Evolutionary conservation across 805 yeast species (phyloP), one percentile per base, ranked within the genome.

Genomic region (Ogataea naganishii): DNA sequence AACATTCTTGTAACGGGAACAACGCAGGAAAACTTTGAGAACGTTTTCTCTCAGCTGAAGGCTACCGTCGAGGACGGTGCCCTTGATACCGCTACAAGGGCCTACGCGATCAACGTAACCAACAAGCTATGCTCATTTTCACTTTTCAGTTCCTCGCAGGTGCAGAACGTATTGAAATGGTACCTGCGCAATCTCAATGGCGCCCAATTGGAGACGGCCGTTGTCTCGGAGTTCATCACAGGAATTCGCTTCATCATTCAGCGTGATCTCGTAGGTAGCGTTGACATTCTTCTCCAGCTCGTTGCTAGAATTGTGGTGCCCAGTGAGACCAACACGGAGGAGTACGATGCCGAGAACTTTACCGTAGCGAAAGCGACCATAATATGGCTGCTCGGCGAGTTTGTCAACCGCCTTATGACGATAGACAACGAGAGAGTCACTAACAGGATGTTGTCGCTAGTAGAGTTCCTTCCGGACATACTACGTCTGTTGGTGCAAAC

Each of bases 381-480:
- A 8, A 66, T 89, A 6, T 92, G 97, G 97, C 64, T 89, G 7
- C 69, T 89, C 30, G 96, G 97, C 4, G 96, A 92, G 46, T 79
- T 77, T 47, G 64, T 78, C 0, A 41, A 39, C 14, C 12, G 15
- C 4, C 14, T 21, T 7, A 46, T 47, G 5, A 31, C 33, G 24
- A 20, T 19, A 13, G 21, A 32, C 16, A 27, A 33, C 9, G 26
- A 28, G 17, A 22, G 15, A 12, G 22, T 8, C 8, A 11, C 29
- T 6, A 18, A 13, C 8, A 11, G 14, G 8, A n/a, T n/a, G n/a
- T n/a, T n/a, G 6, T 24, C 33, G 1, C 22, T 40, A 19, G 60
- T 58, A 23, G 38, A 48, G 16, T 53, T 82, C 29, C 78, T 88
- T 4, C 88, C 94, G 0, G 96, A 89, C 47, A 69, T 84, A 3